These are phyloP conservation scores for Thalassiosira hispida DNA, from an alignment of 352 stramenopile genomes.

Conservation along the genomic window DNA sequence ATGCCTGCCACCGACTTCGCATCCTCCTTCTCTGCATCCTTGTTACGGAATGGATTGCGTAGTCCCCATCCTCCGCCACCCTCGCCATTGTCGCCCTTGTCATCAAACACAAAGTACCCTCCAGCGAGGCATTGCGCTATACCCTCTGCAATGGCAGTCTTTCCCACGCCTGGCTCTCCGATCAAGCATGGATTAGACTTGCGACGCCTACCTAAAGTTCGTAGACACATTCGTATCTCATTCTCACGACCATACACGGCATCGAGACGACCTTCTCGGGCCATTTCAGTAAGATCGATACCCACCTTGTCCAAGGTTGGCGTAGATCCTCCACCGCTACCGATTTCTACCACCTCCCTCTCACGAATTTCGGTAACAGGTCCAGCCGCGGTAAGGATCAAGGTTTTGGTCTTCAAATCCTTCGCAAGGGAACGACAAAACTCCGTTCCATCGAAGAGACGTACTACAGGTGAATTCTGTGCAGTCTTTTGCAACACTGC, in stretches of 20 bases:
- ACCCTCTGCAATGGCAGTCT: constrained; percentile 92
- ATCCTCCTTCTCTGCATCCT: constrained; percentile 18
- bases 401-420: constrained; percentile 61
- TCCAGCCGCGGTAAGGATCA: constrained; percentile 5
- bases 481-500: constrained; percentile 56
- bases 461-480: constrained; percentile 36
- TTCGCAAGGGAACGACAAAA: constrained; percentile 69
- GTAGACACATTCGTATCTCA: constrained; percentile 72
- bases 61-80: constrained; percentile 34
- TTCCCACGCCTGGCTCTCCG: constrained; percentile 89
- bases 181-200: constrained; percentile 84
- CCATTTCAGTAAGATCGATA: constrained; percentile 74
- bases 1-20: constrained; percentile 42
- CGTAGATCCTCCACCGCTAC: constrained; percentile 47
- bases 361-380: constrained; percentile 47
- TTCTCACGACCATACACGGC: constrained; percentile 70
- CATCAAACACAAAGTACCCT: constrained; percentile 72
- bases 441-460: constrained; percentile 57
- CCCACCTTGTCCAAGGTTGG: constrained; percentile 71
- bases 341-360: constrained; percentile 58
- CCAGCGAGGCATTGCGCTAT: constrained; percentile 91
- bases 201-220: constrained; percentile 69
- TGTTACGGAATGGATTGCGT: constrained; percentile 54
- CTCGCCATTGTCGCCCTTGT: constrained; percentile 12
- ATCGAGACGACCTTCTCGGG: constrained; percentile 72